These are phyloP conservation scores for Dicorynia guianensis DNA, from an alignment of 306 rosid species.

Conservation along the genomic window DNA sequence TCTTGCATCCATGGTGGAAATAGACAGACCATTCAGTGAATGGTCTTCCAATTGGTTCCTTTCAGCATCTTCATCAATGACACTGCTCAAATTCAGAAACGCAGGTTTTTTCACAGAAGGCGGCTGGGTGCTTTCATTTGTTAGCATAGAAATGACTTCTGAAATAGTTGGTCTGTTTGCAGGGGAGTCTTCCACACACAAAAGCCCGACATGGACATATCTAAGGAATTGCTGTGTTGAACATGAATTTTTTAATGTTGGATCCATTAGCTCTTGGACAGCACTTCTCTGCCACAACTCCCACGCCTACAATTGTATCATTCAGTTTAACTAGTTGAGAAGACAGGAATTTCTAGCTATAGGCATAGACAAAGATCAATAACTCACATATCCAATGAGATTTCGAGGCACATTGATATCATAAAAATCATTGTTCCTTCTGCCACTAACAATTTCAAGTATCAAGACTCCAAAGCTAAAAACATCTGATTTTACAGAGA, in stretches of 20 bases:
- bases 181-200: not conserved
- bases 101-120: constrained; percentile 18
- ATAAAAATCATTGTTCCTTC: not conserved
- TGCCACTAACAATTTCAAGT: not conserved
- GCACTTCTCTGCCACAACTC: constrained; percentile 17
- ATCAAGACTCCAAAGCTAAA: not conserved
- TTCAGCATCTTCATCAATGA: not conserved
- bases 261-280: no score
- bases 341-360: no score
- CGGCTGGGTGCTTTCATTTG: not conserved
- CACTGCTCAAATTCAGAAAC: not conserved
- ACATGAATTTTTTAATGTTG: no score
- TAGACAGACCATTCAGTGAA: not conserved
- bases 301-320: constrained; percentile 31
- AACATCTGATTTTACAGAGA: not conserved
- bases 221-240: not conserved
- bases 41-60: not conserved
- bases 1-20: not conserved
- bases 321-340: not conserved
- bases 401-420: not conserved
- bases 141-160: constrained; percentile 23
- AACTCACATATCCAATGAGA: no score
- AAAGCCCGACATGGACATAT: constrained; percentile 25
- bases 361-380: no score
- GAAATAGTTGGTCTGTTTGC: constrained; percentile 23